phyloP scores from a whole-genome alignment of 2,329 filamentous ascomycete species.

The Monosporascus cannonballus region DNA sequence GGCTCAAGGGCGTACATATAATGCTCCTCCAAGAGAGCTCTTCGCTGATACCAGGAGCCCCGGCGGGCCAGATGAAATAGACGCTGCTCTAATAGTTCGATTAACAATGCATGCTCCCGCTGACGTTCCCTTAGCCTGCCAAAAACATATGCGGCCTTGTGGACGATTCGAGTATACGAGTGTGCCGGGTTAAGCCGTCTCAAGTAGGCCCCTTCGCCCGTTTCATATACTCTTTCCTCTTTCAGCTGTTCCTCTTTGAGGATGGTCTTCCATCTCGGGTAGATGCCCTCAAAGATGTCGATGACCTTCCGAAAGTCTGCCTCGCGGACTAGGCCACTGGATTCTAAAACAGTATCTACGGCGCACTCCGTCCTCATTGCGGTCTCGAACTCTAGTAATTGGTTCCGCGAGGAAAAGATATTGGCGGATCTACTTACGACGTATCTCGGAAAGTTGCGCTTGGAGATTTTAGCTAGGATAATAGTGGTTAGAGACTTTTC shows the following conservation, averaged over 20 bases:
- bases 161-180: slow-evolving; percentile 87
- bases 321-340: slow-evolving; percentile 62
- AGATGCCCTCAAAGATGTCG: slow-evolving; percentile 65
- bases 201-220: slow-evolving; percentile 81
- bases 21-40: slow-evolving; percentile 88
- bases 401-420: slow-evolving; percentile 72
- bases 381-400: slow-evolving; percentile 83
- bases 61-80: slow-evolving; percentile 81
- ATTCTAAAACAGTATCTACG: slow-evolving; percentile 78
- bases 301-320: slow-evolving; percentile 63
- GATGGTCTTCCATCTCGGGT: slow-evolving; percentile 73
- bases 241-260: slow-evolving; percentile 70
- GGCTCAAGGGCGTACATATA: slow-evolving; percentile 70
- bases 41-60: slow-evolving; percentile 92
- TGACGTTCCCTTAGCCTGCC: slow-evolving; percentile 76
- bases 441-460: slow-evolving; percentile 82
- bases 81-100: slow-evolving; percentile 69
- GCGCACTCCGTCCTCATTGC: slow-evolving; percentile 75
- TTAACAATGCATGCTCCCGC: slow-evolving; percentile 68
- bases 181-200: slow-evolving; percentile 86
- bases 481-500: slow-evolving; percentile 95
- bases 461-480: slow-evolving; percentile 84
- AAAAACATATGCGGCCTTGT: slow-evolving; percentile 76
- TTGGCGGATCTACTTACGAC: slow-evolving; percentile 84
- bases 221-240: slow-evolving; percentile 71